Conservation (phyloP, 2,329 filamentous ascomycete species). For the Ceratocystis diversiconidia region DNA sequence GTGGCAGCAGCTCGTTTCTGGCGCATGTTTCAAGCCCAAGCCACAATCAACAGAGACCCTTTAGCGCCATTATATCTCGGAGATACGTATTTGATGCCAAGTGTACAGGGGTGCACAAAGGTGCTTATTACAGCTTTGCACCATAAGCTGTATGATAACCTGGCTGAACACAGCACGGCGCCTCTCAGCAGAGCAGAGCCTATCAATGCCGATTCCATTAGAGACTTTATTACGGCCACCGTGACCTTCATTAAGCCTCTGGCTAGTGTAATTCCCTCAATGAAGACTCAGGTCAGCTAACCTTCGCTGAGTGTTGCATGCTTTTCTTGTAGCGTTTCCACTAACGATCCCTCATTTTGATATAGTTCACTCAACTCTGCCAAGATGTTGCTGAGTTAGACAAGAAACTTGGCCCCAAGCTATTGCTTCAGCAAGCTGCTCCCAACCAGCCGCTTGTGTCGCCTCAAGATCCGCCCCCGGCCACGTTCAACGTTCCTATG, state of each 20-base stretch:
- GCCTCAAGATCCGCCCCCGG: neutral
- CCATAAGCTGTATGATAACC: conserved; percentile 26
- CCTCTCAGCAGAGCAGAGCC: conserved; percentile 26
- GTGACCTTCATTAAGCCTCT: conserved; percentile 26
- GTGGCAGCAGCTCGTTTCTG: conserved; percentile 28
- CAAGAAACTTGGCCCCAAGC: conserved; percentile 8
- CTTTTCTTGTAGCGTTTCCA: neutral
- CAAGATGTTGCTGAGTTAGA: conserved; percentile 8
- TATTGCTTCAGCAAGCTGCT: neutral
- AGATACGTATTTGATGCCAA: conserved; percentile 18
- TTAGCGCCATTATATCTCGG: conserved; percentile 20
- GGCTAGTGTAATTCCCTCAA: conserved; percentile 20
- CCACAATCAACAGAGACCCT: conserved; percentile 21
- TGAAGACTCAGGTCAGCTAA: conserved; percentile 18
- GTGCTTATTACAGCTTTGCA: conserved; percentile 27
- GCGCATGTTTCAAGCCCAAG: conserved; percentile 25
- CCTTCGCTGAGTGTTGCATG: neutral
- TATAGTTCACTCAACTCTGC: conserved; percentile 11
- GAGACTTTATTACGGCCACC: conserved; percentile 25
- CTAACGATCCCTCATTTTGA: neutral
- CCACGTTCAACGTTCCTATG: neutral
- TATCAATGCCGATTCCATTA: conserved; percentile 25
- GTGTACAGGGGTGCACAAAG: conserved; percentile 20
- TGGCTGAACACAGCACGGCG: conserved; percentile 27
- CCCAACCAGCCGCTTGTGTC: neutral